Base-by-base conservation (phyloP, 495 filamentous ascomycete genomes). In the Penicillium tannophilum region DNA sequence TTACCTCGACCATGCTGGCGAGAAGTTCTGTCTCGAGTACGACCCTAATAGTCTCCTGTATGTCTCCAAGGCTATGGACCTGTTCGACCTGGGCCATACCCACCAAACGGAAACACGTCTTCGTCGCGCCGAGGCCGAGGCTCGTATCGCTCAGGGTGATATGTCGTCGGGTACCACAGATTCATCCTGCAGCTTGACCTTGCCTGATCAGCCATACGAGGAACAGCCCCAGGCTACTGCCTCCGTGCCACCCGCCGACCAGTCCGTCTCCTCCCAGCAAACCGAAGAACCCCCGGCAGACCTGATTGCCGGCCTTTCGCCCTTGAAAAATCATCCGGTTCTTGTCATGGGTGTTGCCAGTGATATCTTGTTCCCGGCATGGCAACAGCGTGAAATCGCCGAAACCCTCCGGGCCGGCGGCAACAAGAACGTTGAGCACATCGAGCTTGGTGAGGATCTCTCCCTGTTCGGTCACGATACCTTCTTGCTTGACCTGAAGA, bases 1-100 rank as follows among this genome's bases (percentile, higher is more conserved):
- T 0, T 99, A 99, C 68, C 84, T 99, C 31, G 94, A 99, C 72
- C 94, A 99, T 67, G 95, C 94, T 2, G 94, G 94, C 44, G 94
- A 99, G 79, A 99, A 99, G 72, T 99, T 95, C 73, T 97, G 92
- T 72, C 81, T 99, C n/a, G 92, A 94, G 58, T 98, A 97, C 70
- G 94, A 99, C 66, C 85, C 94, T 19, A 99, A 99, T 76, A 96
- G 92, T 69, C 80, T 98, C 10, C 81, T 99, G 30, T 99, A 99
- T 70, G 89, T 98, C 31, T 96, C 91, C 64, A 99, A 99, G 74
- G 95, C 95, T 12, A 99, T 99, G 94, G 94, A 98, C 65, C 81
- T 98, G 12, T 99, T 99, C 70, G 94, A 99, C 68, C 83, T 99
- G 0, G 93, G 94, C 35, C 73, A 75, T 39, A 78, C 81, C 16